Percentiles rank a stretch among this genome's conserved stretches.
These are phyloP conservation scores for Eimeria falciformis DNA, from an alignment of 169 alveolate genomes.

Conservation along the genomic window DNA sequence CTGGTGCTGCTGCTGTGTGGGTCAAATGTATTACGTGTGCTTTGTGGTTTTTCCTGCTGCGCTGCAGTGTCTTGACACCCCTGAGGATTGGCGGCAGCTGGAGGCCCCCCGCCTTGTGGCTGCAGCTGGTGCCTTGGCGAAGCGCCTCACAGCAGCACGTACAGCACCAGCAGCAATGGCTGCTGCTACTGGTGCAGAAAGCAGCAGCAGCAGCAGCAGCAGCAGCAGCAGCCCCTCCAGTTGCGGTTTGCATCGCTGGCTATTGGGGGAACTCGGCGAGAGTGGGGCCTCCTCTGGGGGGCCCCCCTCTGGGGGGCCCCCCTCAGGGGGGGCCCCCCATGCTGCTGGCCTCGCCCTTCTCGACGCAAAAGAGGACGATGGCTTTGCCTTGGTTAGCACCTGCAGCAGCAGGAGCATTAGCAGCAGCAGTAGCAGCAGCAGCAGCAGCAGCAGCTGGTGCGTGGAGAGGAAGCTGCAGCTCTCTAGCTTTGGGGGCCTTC, in stretches of 20 bases:
- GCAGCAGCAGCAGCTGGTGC: neutral
- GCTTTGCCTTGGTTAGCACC: neutral
- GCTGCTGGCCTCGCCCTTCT: neutral
- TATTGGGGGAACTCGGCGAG: no score
- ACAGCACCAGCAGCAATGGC: conserved; percentile 19
- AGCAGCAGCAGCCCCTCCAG: conserved; percentile 8
- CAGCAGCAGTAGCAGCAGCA: conserved; percentile 31
- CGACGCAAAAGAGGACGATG: conserved; percentile 18
- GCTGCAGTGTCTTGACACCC: neutral
- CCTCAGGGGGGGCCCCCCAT: neutral
- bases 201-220: conserved; percentile 25
- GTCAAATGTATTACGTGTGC: no score
- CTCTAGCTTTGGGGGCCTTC: neutral
- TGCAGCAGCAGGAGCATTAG: conserved; percentile 21
- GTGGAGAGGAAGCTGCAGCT: neutral
- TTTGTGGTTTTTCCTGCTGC: no score
- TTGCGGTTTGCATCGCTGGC: no score
- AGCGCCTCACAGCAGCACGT: conserved; percentile 29
- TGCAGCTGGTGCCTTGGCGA: conserved; percentile 25
- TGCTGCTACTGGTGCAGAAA: neutral
- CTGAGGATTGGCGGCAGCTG: neutral
- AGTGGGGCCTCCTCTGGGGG: no score
- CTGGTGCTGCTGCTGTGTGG: no score
- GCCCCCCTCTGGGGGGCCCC: no score
- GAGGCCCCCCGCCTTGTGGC: conserved; percentile 12